phyloP scores from a whole-genome alignment of 768 basidiomycete species.

The Mycena vulgaris region DNA sequence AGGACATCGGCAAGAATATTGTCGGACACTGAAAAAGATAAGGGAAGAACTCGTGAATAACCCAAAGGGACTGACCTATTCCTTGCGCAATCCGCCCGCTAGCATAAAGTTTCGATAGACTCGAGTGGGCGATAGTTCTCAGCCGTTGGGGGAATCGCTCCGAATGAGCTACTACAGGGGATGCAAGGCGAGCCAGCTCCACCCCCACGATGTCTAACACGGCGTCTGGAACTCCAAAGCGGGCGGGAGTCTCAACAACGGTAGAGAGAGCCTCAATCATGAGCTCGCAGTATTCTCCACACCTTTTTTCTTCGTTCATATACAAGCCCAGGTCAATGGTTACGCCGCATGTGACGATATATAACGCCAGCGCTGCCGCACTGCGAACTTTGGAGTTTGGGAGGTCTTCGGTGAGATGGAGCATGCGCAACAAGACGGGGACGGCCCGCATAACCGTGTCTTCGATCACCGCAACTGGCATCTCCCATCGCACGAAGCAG shows the following conservation, averaged over 20 bases:
- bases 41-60: neutral
- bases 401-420: conserved; percentile 48
- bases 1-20: conserved; percentile 53
- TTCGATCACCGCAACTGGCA: conserved; percentile 53
- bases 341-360: conserved; percentile 47
- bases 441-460: conserved; percentile 52
- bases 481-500: conserved; percentile 55
- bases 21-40: conserved; percentile 44
- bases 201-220: conserved; percentile 50
- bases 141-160: conserved; percentile 48
- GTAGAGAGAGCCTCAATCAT: conserved; percentile 53
- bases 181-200: conserved; percentile 53
- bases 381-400: conserved; percentile 48
- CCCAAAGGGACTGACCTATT: conserved; percentile 14
- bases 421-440: conserved; percentile 53
- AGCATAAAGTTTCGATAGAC: conserved; percentile 55
- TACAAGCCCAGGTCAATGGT: conserved; percentile 45
- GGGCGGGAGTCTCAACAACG: conserved; percentile 48
- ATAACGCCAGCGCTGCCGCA: conserved; percentile 51
- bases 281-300: conserved; percentile 48
- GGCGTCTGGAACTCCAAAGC: conserved; percentile 50
- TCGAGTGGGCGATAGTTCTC: conserved; percentile 46
- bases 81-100: conserved; percentile 52
- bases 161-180: conserved; percentile 47
- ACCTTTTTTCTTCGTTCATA: conserved; percentile 48